phyloP scores from a whole-genome alignment of 345 rosid genomes.

The Eucalyptus lansdowneana region DNA sequence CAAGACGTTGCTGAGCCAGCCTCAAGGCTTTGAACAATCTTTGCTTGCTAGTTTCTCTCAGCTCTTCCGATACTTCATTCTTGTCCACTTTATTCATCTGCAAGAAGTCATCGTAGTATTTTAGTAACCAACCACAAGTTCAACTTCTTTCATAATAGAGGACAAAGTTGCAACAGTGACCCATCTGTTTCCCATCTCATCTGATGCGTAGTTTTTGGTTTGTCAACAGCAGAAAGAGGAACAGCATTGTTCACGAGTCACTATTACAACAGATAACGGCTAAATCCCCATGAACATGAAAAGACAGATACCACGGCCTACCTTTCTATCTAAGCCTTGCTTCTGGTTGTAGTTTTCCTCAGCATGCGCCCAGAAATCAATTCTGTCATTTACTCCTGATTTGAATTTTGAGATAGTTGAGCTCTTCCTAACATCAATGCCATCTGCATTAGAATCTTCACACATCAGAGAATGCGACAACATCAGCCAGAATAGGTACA shows the following conservation, averaged over 20 bases:
- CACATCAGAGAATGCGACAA: too few relatives aligned
- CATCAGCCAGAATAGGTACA: too few relatives aligned
- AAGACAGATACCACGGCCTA: too few relatives aligned
- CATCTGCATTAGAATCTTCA: too few relatives aligned
- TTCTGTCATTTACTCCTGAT: too few relatives aligned
- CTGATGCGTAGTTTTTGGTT: neutral
- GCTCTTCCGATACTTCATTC: conserved; percentile 49
- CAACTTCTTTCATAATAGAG: neutral
- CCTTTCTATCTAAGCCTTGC: too few relatives aligned
- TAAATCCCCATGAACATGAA: neutral
- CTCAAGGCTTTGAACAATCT: conserved; percentile 47
- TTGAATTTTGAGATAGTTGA: too few relatives aligned
- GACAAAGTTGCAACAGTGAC: neutral
- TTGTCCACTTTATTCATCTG: conserved; percentile 54
- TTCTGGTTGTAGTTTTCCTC: too few relatives aligned
- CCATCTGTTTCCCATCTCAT: neutral
- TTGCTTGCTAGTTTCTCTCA: conserved; percentile 61
- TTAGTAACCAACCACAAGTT: neutral
- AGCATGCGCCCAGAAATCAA: too few relatives aligned
- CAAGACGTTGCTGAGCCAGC: conserved; percentile 44
- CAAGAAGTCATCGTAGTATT: neutral
- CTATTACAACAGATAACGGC: neutral
- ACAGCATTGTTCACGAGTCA: neutral
- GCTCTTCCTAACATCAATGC: too few relatives aligned
- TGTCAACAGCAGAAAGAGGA: neutral